phyloP scores from a whole-genome alignment of 192 early-diverging fungal genomes.

The Backusella luteola region DNA sequence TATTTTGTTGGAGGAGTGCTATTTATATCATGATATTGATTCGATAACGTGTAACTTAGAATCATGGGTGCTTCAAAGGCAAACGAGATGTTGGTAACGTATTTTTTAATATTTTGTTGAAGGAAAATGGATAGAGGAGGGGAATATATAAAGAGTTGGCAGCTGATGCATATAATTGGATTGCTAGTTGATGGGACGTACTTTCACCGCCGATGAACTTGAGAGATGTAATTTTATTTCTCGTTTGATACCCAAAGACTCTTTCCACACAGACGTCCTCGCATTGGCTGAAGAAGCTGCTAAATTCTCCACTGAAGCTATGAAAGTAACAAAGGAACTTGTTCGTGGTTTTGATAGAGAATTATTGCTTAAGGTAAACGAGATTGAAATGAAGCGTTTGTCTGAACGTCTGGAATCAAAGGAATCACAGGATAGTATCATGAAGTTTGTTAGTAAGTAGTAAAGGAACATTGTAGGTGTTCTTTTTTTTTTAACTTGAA shows the following conservation, averaged over 20 bases:
- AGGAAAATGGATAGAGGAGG: background rate
- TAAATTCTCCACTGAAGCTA: slow-evolving; percentile 52
- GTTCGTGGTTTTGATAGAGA: slow-evolving; percentile 45
- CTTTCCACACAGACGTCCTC: slow-evolving; percentile 49
- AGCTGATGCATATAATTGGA: background rate
- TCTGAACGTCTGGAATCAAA: slow-evolving; percentile 23
- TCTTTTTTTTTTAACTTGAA: background rate
- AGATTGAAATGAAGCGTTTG: slow-evolving; percentile 53
- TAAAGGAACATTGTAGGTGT: background rate
- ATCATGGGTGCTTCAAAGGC: slow-evolving; percentile 63
- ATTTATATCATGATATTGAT: background rate
- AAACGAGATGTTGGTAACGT: slow-evolving; percentile 51
- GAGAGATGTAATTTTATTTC: slow-evolving; percentile 50
- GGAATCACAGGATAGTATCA: slow-evolving; percentile 13
- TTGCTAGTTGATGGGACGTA: slow-evolving; percentile 49
- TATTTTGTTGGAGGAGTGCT: background rate
- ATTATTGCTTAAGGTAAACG: slow-evolving; percentile 49
- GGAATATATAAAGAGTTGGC: background rate
- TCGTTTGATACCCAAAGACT: slow-evolving; percentile 50
- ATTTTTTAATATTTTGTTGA: background rate
- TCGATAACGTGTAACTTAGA: slow-evolving; percentile 17
- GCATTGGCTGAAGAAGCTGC: slow-evolving; percentile 48
- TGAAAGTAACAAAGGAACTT: slow-evolving; percentile 54
- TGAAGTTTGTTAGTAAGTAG: slow-evolving; percentile 17
- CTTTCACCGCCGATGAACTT: slow-evolving; percentile 58